Conservation (phyloP, 2,329 filamentous ascomycete species). For the Aspergillus pseudotamarii region DNA sequence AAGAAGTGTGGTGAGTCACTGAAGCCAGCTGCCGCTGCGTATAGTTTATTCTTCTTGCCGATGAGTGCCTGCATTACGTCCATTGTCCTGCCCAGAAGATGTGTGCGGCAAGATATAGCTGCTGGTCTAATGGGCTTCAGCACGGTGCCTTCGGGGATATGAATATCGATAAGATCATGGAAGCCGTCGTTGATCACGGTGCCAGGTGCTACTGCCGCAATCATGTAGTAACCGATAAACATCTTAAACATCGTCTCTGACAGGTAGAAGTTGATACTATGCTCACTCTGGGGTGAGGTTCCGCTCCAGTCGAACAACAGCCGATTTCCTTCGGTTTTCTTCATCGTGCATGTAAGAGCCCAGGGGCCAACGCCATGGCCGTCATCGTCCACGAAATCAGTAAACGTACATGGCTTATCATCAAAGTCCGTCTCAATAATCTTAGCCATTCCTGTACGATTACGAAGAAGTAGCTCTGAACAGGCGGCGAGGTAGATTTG, state of each 20-base stretch:
- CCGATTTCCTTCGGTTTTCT: conserved; percentile 43
- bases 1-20: conserved; percentile 56
- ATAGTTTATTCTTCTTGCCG: conserved; percentile 50
- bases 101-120: conserved; percentile 52
- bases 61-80: conserved; percentile 56
- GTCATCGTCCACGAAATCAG: conserved; percentile 55
- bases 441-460: conserved; percentile 47
- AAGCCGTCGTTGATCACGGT: conserved; percentile 56
- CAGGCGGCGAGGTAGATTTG: conserved; percentile 52
- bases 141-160: conserved; percentile 50
- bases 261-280: conserved; percentile 53
- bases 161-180: conserved; percentile 53
- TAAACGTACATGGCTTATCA: conserved; percentile 47
- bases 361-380: conserved; percentile 51
- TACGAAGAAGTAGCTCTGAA: conserved; percentile 48
- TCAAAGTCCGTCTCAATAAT: conserved; percentile 52
- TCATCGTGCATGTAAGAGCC: conserved; percentile 52
- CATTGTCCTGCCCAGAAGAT: conserved; percentile 52
- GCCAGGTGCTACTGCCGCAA: conserved; percentile 53
- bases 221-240: conserved; percentile 52
- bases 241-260: conserved; percentile 56
- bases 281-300: conserved; percentile 51
- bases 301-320: conserved; percentile 54
- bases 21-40: conserved; percentile 54
- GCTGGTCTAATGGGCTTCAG: conserved; percentile 52